These are phyloP conservation scores for Reticulascus tulasneorum DNA, from an alignment of 2,329 filamentous ascomycete genomes.

Conservation along the genomic window DNA sequence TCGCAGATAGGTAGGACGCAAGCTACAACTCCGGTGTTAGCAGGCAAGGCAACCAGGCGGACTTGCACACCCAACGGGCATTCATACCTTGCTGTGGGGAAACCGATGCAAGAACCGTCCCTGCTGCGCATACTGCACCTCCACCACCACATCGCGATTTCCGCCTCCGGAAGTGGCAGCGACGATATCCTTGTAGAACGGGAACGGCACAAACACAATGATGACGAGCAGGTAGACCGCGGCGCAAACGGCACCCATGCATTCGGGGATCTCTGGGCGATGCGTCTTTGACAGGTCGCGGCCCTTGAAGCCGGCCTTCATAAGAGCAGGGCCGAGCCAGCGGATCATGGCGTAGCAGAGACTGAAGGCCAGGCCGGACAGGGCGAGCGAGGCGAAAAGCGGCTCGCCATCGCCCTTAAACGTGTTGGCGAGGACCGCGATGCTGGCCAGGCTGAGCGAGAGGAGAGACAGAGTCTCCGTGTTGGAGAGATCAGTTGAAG, in stretches of 20 bases:
- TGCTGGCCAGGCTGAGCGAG: constrained; percentile 63
- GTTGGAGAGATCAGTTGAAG: constrained; percentile 40
- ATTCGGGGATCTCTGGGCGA: constrained; percentile 81
- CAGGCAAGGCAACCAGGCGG: not conserved
- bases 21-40: constrained; percentile 49
- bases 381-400: constrained; percentile 79
- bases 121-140: constrained; percentile 68
- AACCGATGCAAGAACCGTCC: constrained; percentile 88
- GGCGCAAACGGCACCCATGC: constrained; percentile 91
- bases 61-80: not conserved
- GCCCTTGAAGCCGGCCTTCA: constrained; percentile 83
- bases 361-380: constrained; percentile 80
- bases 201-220: constrained; percentile 91
- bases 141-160: constrained; percentile 80
- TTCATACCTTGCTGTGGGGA: constrained; percentile 80
- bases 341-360: constrained; percentile 80
- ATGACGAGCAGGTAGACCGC: constrained; percentile 86
- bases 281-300: constrained; percentile 74
- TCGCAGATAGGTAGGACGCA: constrained; percentile 89
- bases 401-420: constrained; percentile 84
- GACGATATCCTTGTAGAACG: constrained; percentile 97
- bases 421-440: constrained; percentile 73
- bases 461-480: constrained; percentile 53
- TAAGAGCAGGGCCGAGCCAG: constrained; percentile 89
- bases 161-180: constrained; percentile 90